Base-by-base conservation (phyloP, 2,329 filamentous ascomycete species). In the Paecilomyces niveus region DNA sequence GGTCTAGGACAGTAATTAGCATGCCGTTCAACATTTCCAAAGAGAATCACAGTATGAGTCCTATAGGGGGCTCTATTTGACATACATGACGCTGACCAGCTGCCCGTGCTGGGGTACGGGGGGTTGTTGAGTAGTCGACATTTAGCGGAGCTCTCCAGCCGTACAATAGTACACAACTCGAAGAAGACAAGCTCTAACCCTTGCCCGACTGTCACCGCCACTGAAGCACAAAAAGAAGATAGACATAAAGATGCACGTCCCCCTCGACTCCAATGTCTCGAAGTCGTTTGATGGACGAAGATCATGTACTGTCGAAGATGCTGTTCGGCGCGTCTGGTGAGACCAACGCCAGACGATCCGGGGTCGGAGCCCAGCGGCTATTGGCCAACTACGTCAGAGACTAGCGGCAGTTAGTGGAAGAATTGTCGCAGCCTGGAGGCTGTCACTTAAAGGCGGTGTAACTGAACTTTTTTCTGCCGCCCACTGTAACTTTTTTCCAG, bases 1-100 rank as follows among this genome's bases (percentile, higher is more conserved):
- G 94, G 91, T 58, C 84, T 86, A 64, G 1, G 53, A 54, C 10
- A 21, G 51, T 11, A 5, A 50, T 69, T 55, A 68, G 63, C 18
- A 59, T 15, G 29, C 49, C 18, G 51, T 55, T 57, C 24, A n/a
- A 29, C 53, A 53, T 31, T n/a, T 49, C 54, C 24, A 55, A 52
- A 26, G 15, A 56, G 51, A 18, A 45, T 15, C 39, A 54, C 31
- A 5, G 9, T 3, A 18, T 18, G 7, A 29, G 29, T 22, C 13
- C 21, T 7, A 32, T 31, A 21, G 18, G 11, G 22, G 35, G 18
- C 5, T 24, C 13, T n/a, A 57, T 3, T 29, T 24, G 54, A 69
- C 74, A 67, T 68, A 77, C 75, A 79, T 73, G 58, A 79, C 74
- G 66, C 75, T 79, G 65, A 79, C 71, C 58, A 78, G 73, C 66